phyloP scores from a whole-genome alignment of 352 stramenopile genomes.

The Pythium guiyangense region DNA sequence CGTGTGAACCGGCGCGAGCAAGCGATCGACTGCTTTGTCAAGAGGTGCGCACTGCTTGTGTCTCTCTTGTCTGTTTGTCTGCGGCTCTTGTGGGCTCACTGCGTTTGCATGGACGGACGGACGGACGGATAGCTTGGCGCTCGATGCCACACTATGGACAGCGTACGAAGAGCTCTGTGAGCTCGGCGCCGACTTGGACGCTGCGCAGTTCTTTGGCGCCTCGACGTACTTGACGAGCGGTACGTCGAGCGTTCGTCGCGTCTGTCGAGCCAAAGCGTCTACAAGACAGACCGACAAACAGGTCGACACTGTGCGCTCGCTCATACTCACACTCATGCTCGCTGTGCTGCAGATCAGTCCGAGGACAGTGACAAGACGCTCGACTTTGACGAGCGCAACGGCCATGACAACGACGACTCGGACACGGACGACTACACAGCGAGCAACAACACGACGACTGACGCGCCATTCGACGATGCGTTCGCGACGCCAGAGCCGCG shows the following conservation, averaged over 20 bases:
- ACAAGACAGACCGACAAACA: too few relatives aligned
- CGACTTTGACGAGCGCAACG: slow-evolving; percentile 17
- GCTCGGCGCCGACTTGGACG: slow-evolving; percentile 77
- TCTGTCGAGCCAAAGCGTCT: too few relatives aligned
- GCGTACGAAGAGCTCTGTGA: slow-evolving; percentile 93
- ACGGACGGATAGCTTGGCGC: slow-evolving; percentile 83
- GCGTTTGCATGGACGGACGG: slow-evolving; percentile 5
- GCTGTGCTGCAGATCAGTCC: slow-evolving; percentile 1
- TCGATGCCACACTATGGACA: slow-evolving; percentile 90
- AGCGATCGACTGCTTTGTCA: slow-evolving; percentile 89
- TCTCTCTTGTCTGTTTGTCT: neutral
- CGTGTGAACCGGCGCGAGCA: slow-evolving; percentile 86
- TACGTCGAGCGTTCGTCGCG: neutral
- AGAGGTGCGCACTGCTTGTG: slow-evolving; percentile 37
- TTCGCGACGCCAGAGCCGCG: slow-evolving; percentile 27
- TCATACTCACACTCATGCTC: neutral
- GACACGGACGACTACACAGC: slow-evolving; percentile 21
- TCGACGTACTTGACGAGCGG: slow-evolving; percentile 38
- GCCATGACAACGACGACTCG: slow-evolving; percentile 1
- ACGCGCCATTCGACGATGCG: slow-evolving; percentile 19
- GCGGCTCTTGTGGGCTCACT: neutral
- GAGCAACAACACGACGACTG: slow-evolving; percentile 16
- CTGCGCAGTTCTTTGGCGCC: slow-evolving; percentile 53
- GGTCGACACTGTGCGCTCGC: neutral
- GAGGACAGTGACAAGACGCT: slow-evolving; percentile 12